phyloP scores from a whole-genome alignment of 331 rosid species.

The Arachis monticola region DNA sequence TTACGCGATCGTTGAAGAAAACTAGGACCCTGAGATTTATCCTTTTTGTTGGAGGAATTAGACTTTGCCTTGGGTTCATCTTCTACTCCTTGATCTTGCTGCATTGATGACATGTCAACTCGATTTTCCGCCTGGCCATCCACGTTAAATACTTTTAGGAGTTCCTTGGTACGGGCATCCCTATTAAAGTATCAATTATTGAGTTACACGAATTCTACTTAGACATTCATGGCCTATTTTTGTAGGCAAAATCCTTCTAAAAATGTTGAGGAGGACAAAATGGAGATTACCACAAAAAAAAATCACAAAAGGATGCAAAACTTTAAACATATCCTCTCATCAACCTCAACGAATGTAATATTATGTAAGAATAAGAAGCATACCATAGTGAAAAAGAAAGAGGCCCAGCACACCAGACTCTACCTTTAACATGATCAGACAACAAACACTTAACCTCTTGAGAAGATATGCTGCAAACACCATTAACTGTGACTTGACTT shows the following conservation, averaged over 20 bases:
- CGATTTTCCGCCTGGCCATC: constrained; percentile 94
- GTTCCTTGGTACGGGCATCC: constrained; percentile 96
- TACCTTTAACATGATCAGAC: constrained; percentile 69
- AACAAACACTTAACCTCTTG: constrained; percentile 86
- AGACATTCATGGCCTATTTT: not conserved
- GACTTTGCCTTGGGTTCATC: constrained; percentile 86
- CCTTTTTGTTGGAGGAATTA: constrained; percentile 78
- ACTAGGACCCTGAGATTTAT: constrained; percentile 74
- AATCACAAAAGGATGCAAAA: not conserved
- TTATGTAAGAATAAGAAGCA: constrained; percentile 32
- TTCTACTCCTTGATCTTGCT: constrained; percentile 82
- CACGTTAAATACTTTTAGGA: constrained; percentile 82
- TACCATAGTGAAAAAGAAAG: constrained; percentile 90
- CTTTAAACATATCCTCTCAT: not conserved
- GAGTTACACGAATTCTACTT: constrained; percentile 21
- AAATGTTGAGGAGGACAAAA: constrained; percentile 3
- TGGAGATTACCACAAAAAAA: not conserved
- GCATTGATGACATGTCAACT: constrained; percentile 74
- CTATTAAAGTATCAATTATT: constrained; percentile 46
- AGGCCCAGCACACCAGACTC: constrained; percentile 83
- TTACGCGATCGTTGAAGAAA: constrained; percentile 92
- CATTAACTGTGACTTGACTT: constrained; percentile 87
- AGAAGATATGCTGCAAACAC: constrained; percentile 89
- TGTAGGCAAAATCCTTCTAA: not conserved
- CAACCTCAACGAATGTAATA: not conserved